Conservation (phyloP, 2,329 filamentous ascomycete genomes). For the Ophiosphaerella narmari region DNA sequence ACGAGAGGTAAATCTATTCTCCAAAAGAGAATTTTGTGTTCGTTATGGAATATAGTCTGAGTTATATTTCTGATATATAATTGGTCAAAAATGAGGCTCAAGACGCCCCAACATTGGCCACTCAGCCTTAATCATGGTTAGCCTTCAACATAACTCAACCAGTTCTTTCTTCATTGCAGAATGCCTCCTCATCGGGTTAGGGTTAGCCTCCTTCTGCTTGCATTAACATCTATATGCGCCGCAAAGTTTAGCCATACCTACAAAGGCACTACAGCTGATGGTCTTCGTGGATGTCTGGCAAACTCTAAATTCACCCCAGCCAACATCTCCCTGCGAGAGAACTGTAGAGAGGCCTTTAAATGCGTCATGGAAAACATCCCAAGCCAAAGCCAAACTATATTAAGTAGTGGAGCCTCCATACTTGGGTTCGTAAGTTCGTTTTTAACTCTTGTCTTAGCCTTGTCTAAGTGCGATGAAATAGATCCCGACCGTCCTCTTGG, state of each 20-base stretch:
- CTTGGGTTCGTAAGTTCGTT: conserved; percentile 3
- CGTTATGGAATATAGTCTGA: too few relatives aligned
- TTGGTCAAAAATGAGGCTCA: too few relatives aligned
- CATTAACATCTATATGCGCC: too few relatives aligned
- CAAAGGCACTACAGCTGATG: neutral
- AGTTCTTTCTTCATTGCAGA: too few relatives aligned
- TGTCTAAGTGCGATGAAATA: neutral
- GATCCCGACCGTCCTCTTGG: conserved; percentile 2
- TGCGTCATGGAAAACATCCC: conserved; percentile 8
- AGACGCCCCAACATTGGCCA: too few relatives aligned
- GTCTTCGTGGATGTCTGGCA: neutral
- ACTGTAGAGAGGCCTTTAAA: neutral
- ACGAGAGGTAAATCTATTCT: too few relatives aligned
- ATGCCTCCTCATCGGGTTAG: too few relatives aligned
- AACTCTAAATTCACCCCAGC: neutral
- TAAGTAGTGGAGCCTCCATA: conserved; percentile 4
- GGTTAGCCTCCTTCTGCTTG: too few relatives aligned
- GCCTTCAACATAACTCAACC: too few relatives aligned
- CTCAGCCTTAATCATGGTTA: too few relatives aligned
- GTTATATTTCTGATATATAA: too few relatives aligned
- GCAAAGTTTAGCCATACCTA: neutral
- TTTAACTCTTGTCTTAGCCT: neutral
- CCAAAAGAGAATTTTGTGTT: too few relatives aligned
- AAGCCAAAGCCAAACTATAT: conserved; percentile 1
- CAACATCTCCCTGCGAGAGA: neutral